Conservation (phyloP, 345 rosid species). For the Mercurialis annua region DNA sequence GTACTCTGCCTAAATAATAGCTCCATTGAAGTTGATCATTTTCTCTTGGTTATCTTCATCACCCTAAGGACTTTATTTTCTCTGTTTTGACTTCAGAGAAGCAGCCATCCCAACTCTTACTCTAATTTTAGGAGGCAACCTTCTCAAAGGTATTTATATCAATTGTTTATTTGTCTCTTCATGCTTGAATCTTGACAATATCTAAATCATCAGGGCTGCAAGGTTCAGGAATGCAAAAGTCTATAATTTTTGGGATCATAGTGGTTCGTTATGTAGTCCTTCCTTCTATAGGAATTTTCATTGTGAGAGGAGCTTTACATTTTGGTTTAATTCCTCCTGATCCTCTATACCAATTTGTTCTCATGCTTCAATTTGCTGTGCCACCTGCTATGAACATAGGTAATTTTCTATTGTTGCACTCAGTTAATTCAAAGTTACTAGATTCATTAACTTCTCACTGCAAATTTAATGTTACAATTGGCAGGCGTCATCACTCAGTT, state of each 20-base stretch:
- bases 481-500: slow-evolving; percentile 66
- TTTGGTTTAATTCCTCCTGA: slow-evolving; percentile 49
- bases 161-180: background rate
- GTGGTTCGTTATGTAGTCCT: slow-evolving; percentile 47
- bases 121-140: slow-evolving; percentile 64
- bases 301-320: slow-evolving; percentile 41
- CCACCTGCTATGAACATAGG: slow-evolving; percentile 66
- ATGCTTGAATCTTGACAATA: background rate
- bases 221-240: slow-evolving; percentile 40
- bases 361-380: slow-evolving; percentile 60
- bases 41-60: background rate
- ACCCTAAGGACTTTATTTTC: background rate
- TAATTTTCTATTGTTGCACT: slow-evolving; percentile 2
- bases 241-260: slow-evolving; percentile 42
- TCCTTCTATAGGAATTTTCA: slow-evolving; percentile 52
- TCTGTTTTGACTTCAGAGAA: slow-evolving; percentile 37
- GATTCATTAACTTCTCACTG: too few species aligned
- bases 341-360: slow-evolving; percentile 62
- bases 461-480: background rate
- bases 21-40: background rate
- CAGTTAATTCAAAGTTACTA: too few species aligned
- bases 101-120: slow-evolving; percentile 66
- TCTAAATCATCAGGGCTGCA: slow-evolving; percentile 52
- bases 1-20: slow-evolving; percentile 29
- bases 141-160: slow-evolving; percentile 46